Conservation (phyloP, 2,329 filamentous ascomycete species). For the Hymenoscyphus albidus region DNA sequence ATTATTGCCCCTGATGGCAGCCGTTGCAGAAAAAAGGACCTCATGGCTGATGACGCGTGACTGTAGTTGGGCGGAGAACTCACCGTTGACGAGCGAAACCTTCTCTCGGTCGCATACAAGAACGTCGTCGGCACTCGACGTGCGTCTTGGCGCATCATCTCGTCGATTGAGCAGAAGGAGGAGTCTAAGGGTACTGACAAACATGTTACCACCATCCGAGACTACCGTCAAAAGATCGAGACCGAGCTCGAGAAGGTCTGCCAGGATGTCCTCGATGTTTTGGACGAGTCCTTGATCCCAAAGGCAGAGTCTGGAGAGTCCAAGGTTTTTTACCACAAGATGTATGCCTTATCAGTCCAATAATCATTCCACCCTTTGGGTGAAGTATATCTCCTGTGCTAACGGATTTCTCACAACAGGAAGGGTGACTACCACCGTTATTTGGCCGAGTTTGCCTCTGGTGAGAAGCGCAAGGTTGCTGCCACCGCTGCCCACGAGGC, state of each 20-base stretch:
- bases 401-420: conserved; percentile 48
- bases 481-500: conserved; percentile 87
- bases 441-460: conserved; percentile 87
- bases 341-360: conserved; percentile 57
- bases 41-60: conserved; percentile 27
- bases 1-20: conserved; percentile 25
- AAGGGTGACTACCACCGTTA: conserved; percentile 98
- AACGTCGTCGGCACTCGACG: conserved; percentile 98
- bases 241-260: conserved; percentile 95
- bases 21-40: conserved; percentile 7
- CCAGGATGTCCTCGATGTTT: conserved; percentile 93
- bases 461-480: conserved; percentile 86
- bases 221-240: conserved; percentile 99
- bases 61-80: conserved; percentile 65
- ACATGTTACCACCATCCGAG: conserved; percentile 89
- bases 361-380: not conserved
- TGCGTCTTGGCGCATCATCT: conserved; percentile 99
- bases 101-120: conserved; percentile 99
- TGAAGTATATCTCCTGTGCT: conserved; percentile 12
- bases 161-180: conserved; percentile 99
- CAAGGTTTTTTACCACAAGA: conserved; percentile 99
- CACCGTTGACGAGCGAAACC: conserved; percentile 95
- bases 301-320: conserved; percentile 96
- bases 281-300: conserved; percentile 90
- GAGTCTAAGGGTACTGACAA: conserved; percentile 97